A percentile compares a stretch with the other conserved stretches of the same genome.
Evolutionary conservation across 1,284 basidiomycete genomes (phyloP).

Genomic region (Anthracocystis setariae): DNA sequence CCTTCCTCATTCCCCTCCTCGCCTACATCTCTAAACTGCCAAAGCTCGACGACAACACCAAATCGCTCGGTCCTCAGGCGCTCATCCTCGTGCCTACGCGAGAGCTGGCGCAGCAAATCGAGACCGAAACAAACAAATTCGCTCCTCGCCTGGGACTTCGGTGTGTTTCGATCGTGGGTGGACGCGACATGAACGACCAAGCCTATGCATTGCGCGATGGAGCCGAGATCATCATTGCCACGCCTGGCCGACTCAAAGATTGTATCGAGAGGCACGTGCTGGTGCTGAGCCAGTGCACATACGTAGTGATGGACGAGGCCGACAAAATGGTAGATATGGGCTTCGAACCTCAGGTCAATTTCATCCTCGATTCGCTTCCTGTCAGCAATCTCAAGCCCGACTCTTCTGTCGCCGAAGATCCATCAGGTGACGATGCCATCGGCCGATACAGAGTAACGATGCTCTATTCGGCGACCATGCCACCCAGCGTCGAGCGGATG

Average conservation of each 20-base stretch:
- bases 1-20: slow-evolving; percentile 97
- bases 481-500: slow-evolving; percentile 90
- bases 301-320: slow-evolving; percentile 99
- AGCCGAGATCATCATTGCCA: slow-evolving; percentile 97
- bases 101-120: slow-evolving; percentile 97
- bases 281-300: slow-evolving; percentile 93
- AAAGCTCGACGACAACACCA: slow-evolving; percentile 85
- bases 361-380: slow-evolving; percentile 92
- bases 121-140: slow-evolving; percentile 90
- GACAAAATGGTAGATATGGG: slow-evolving; percentile 98
- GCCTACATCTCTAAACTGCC: slow-evolving; percentile 89
- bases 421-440: slow-evolving; percentile 35
- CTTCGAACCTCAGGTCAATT: slow-evolving; percentile 92
- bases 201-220: slow-evolving; percentile 94
- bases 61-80: slow-evolving; percentile 91
- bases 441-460: slow-evolving; percentile 68
- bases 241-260: slow-evolving; percentile 96
- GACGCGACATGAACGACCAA: slow-evolving; percentile 91
- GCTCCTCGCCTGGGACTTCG: slow-evolving; percentile 85
- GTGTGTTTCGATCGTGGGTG: slow-evolving; percentile 97
- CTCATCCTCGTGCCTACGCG: slow-evolving; percentile 95
- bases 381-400: slow-evolving; percentile 86
- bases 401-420: slow-evolving; percentile 66
- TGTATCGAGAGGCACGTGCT: slow-evolving; percentile 94
- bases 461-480: slow-evolving; percentile 99